phyloP scores from a whole-genome alignment of 352 stramenopile genomes.

The Globisporangium uncinulatum region DNA sequence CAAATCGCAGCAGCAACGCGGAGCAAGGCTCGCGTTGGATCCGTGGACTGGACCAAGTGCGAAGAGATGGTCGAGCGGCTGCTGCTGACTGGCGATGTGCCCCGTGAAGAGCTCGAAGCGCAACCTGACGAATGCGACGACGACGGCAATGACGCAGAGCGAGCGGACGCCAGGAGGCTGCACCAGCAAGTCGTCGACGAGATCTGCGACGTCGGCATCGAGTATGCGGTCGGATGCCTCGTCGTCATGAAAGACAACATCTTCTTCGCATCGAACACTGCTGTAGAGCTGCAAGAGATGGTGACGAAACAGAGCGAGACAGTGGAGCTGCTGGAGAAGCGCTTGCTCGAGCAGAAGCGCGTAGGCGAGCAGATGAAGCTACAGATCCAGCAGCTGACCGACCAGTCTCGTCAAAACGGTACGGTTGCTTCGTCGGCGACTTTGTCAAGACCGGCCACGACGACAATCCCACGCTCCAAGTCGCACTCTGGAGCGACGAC shows the following conservation, averaged over 20 bases:
- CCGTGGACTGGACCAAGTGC: constrained; percentile 46
- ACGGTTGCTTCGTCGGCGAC: constrained; percentile 1
- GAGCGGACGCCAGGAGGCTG: constrained; percentile 16
- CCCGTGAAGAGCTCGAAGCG: constrained; percentile 27
- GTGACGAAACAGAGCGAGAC: constrained; percentile 48
- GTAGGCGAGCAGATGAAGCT: constrained; percentile 46
- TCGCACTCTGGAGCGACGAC: constrained; percentile 18
- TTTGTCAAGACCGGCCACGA: neutral
- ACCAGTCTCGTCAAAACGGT: neutral
- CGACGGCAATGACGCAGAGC: constrained; percentile 12
- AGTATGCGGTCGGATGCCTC: constrained; percentile 48
- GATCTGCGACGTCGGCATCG: constrained; percentile 38
- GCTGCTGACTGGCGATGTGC: constrained; percentile 37
- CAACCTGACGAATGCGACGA: constrained; percentile 1
- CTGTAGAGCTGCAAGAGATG: constrained; percentile 52
- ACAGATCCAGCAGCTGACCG: constrained; percentile 32
- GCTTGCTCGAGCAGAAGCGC: constrained; percentile 48
- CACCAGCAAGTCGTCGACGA: constrained; percentile 29
- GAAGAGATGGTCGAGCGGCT: constrained; percentile 56
- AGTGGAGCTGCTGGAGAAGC: constrained; percentile 45
- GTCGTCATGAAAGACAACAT: constrained; percentile 62
- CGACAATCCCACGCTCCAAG: constrained; percentile 21
- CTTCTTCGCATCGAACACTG: constrained; percentile 55
- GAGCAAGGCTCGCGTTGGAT: constrained; percentile 2
- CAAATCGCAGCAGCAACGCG: constrained; percentile 11